Conservation (phyloP, 352 stramenopile genomes). For the Phytophthora meadii region DNA sequence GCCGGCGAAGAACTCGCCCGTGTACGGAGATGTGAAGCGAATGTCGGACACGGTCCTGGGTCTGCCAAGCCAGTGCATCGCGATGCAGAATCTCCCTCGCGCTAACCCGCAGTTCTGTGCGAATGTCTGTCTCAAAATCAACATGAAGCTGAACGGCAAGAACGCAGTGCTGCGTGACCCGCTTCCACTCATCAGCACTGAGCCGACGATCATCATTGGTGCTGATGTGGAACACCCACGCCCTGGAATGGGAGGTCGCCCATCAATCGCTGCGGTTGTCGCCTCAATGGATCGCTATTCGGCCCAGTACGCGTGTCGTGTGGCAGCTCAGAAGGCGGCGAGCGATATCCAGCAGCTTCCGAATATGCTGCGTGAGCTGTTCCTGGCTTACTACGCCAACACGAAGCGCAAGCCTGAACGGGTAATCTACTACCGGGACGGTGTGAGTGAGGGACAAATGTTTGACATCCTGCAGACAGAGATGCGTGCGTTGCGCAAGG, state of each 20-base stretch:
- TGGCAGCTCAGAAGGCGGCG: constrained; percentile 50
- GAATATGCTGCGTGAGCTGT: constrained; percentile 69
- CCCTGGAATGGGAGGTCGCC: constrained; percentile 50
- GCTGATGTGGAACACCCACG: constrained; percentile 79
- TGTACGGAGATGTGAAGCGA: constrained; percentile 73
- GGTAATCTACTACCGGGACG: constrained; percentile 89
- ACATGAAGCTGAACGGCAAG: constrained; percentile 75
- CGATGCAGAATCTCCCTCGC: constrained; percentile 45
- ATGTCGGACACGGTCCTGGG: constrained; percentile 72
- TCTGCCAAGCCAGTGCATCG: constrained; percentile 75
- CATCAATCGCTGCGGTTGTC: constrained; percentile 80
- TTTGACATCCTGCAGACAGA: constrained; percentile 73
- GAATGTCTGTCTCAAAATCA: constrained; percentile 79
- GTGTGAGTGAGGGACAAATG: constrained; percentile 85
- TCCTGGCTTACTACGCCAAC: constrained; percentile 74
- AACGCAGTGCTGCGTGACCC: constrained; percentile 62
- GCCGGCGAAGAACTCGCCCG: constrained; percentile 36
- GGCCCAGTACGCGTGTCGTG: constrained; percentile 59
- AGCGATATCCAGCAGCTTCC: constrained; percentile 67
- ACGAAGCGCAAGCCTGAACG: constrained; percentile 75
- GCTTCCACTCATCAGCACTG: constrained; percentile 49
- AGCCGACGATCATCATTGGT: constrained; percentile 78
- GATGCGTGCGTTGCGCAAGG: constrained; percentile 81
- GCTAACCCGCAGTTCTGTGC: constrained; percentile 58
- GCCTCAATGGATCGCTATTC: constrained; percentile 75